Conservation (phyloP, 1,139 yeast genomes). For the Oligophagozyma castellii region DNA sequence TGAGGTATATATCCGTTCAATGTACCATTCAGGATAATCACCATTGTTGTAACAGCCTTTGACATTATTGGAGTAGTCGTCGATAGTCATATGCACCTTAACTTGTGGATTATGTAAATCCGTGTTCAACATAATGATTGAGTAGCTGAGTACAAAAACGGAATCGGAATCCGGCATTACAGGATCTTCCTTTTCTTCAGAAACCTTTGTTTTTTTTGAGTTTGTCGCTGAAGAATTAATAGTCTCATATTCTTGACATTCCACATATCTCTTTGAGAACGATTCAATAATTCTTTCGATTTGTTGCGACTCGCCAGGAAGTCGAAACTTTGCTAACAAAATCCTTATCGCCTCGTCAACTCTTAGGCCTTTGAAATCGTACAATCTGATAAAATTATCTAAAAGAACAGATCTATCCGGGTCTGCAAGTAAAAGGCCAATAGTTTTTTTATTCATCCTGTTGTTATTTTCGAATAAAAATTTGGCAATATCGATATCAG, state of each 20-base stretch:
- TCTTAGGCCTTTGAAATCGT: constrained; percentile 65
- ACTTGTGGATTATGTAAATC: constrained; percentile 71
- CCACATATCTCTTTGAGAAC: constrained; percentile 70
- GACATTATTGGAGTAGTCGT: constrained; percentile 65
- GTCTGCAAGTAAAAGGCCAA: constrained; percentile 77
- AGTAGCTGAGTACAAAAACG: constrained; percentile 58
- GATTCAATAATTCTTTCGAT: constrained; percentile 83
- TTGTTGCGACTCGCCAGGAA: constrained; percentile 96
- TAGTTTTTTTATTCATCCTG: constrained; percentile 65
- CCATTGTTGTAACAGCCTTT: constrained; percentile 61
- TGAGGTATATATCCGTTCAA: constrained; percentile 65
- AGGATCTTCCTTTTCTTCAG: constrained; percentile 26
- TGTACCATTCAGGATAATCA: constrained; percentile 79
- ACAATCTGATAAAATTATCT: constrained; percentile 48
- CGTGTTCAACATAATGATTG: constrained; percentile 65
- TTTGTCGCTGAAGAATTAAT: too few relatives aligned
- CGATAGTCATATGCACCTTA: constrained; percentile 77
- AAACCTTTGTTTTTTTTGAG: constrained; percentile 14
- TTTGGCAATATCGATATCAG: constrained; percentile 48
- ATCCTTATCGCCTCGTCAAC: constrained; percentile 89
- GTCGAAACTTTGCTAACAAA: constrained; percentile 66
- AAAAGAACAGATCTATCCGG: constrained; percentile 51
- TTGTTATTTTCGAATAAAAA: constrained; percentile 69
- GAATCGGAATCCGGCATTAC: constrained; percentile 63
- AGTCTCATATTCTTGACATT: constrained; percentile 6